Evolutionary conservation across 768 basidiomycete species (phyloP), one percentile per base, ranked within the genome.

Genomic region (Suillus lakei): DNA sequence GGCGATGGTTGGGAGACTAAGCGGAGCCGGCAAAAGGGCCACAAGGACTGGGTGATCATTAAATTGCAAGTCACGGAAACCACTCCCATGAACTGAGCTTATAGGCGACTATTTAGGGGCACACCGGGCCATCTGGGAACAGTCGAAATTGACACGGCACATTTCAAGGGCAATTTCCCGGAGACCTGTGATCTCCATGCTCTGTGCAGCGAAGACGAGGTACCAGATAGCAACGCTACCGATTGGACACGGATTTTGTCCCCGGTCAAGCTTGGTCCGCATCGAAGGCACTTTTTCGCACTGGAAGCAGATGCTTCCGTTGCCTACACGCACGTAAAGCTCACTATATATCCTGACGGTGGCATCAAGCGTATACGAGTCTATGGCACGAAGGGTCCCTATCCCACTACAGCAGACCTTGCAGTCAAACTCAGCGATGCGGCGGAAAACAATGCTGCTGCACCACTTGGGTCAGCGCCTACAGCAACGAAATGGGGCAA

Each of bases 1-100:
- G 89, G 96, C 5, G 96, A 98, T 73, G 98, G 98, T 5, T 99
- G 98, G 98, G 98, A 99, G 79, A 99, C 97, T 4, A 95, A 92
- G 75, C 84, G 98, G 66, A 96, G 92, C 72, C 84, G 93, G 61
- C 82, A 80, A 50, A 84, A 85, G 62, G 94, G 85, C 44, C 95
- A 96, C 77, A 92, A 88, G 55, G 96, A 99, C 71, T 98, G 95
- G 93, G 93, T 86, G 5, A 85, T 98, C 65, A 88, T 97, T 63
- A 92, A 90, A 79, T 80, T 99, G 93, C 95, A 73, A 75, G 92
- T 59, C 16, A 81, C 16, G 62, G 36, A 61, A 63, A 61, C 4
- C 34, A 61, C 64, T 54, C 53, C 50, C 21, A 30, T 30, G 46
- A 41, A 30, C n/a, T 23, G 48, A 36, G 46, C 26, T 54, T 66